A percentile compares a stretch with the other conserved stretches of the same genome.
These are phyloP conservation scores for Microbotryum lychnidis-dioicae DNA, from an alignment of 1,284 basidiomycete species.

Conservation along the genomic window DNA sequence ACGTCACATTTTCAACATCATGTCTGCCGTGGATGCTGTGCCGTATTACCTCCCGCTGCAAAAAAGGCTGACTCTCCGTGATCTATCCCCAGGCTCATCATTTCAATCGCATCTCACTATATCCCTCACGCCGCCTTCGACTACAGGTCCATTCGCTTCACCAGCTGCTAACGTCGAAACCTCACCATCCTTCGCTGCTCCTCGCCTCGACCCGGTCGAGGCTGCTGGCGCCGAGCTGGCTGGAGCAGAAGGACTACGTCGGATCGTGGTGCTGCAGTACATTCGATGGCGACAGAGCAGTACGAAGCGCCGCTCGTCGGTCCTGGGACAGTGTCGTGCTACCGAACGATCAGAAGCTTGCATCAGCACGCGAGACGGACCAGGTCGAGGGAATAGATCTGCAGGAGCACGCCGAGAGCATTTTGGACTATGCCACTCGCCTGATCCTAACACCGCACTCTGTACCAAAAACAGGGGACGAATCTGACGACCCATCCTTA, in stretches of 20 bases:
- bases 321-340: conserved; percentile 39
- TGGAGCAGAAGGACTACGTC: conserved; percentile 60
- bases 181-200: conserved; percentile 44
- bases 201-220: conserved; percentile 44
- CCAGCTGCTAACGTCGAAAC: conserved; percentile 51
- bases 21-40: neutral
- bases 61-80: no score
- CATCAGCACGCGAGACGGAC: conserved; percentile 7
- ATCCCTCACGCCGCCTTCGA: conserved; percentile 70
- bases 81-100: conserved; percentile 61
- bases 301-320: conserved; percentile 48
- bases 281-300: conserved; percentile 62
- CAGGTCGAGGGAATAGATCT: conserved; percentile 32
- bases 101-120: conserved; percentile 67
- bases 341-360: neutral
- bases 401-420: conserved; percentile 12
- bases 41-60: neutral
- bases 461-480: conserved; percentile 51
- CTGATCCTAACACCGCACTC: conserved; percentile 12
- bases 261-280: conserved; percentile 71
- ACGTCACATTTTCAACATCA: no score
- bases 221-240: conserved; percentile 54
- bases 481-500: conserved; percentile 35
- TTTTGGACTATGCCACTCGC: conserved; percentile 17
- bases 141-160: conserved; percentile 63